Evolutionary conservation across 1,139 yeast genomes (phyloP).

Genomic region (Geotrichum armillariae): DNA sequence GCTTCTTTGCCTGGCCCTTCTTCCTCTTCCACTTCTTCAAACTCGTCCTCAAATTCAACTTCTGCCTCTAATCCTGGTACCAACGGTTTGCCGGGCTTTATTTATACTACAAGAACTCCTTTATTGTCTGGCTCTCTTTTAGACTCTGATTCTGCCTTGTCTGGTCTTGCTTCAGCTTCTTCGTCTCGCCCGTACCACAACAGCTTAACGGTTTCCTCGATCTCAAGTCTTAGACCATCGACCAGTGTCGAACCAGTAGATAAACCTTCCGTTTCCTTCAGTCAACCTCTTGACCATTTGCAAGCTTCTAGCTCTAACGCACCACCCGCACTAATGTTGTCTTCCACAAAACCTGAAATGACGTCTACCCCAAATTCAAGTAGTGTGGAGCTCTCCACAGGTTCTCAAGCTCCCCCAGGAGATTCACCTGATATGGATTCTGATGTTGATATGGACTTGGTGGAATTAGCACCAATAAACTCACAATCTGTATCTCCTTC

Average conservation of each 20-base stretch:
- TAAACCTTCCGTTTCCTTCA: too few relatives aligned
- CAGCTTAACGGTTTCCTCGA: not conserved
- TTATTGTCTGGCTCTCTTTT: not conserved
- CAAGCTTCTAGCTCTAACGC: too few relatives aligned
- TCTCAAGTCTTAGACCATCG: conserved; percentile 1
- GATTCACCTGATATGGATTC: conserved; percentile 1
- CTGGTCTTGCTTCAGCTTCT: conserved; percentile 19
- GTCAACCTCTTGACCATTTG: too few relatives aligned
- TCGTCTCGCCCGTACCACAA: not conserved
- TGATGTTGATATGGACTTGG: conserved; percentile 6
- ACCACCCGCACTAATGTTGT: not conserved
- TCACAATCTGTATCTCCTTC: conserved; percentile 14
- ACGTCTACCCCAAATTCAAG: conserved; percentile 5
- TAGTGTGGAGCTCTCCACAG: not conserved
- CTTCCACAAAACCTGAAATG: conserved; percentile 2
- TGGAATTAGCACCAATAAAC: not conserved
- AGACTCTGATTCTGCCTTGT: not conserved
- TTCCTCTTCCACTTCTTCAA: conserved; percentile 9
- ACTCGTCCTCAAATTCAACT: not conserved
- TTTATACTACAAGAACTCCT: not conserved
- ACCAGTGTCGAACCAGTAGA: not conserved
- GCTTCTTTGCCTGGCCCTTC: conserved; percentile 3
- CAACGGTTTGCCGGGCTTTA: not conserved
- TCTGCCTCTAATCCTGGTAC: not conserved
- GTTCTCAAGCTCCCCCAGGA: not conserved